Evolutionary conservation across 2,329 filamentous ascomycete genomes (phyloP).

Genomic region (Botrytis cinerea): DNA sequence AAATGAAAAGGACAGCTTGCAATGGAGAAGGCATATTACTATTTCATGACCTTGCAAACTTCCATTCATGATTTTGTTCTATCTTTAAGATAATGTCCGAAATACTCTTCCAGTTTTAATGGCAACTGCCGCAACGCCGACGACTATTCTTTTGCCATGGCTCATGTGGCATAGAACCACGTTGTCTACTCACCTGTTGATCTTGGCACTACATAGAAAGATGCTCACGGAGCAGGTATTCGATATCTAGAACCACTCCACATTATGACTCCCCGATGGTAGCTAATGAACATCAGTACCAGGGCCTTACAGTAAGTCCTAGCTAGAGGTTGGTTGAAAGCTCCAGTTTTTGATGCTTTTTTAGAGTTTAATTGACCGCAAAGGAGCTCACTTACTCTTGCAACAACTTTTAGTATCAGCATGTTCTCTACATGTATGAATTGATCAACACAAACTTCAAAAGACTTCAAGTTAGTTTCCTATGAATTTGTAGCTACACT

Average conservation of each 20-base stretch:
- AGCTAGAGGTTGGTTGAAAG: background rate
- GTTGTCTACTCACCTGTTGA: background rate
- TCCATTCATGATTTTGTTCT: background rate
- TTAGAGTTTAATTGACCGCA: background rate
- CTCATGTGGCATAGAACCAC: background rate
- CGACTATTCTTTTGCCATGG: background rate
- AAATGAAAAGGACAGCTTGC: conserved; percentile 14
- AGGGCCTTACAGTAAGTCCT: background rate
- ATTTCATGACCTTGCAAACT: background rate
- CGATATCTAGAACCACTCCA: background rate
- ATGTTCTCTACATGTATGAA: background rate
- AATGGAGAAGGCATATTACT: background rate
- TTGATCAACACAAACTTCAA: background rate
- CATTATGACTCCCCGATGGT: background rate
- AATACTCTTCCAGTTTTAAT: background rate
- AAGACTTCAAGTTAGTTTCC: background rate
- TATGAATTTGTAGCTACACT: conserved; percentile 9
- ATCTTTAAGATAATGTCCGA: conserved; percentile 8
- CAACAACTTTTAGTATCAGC: background rate
- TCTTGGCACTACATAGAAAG: background rate
- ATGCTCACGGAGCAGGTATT: background rate
- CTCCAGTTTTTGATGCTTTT: background rate
- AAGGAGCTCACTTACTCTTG: background rate
- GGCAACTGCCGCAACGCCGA: background rate
- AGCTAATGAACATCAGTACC: background rate